Evolutionary conservation across 768 basidiomycete species (phyloP).

Genomic region (Termitomyces heimii): DNA sequence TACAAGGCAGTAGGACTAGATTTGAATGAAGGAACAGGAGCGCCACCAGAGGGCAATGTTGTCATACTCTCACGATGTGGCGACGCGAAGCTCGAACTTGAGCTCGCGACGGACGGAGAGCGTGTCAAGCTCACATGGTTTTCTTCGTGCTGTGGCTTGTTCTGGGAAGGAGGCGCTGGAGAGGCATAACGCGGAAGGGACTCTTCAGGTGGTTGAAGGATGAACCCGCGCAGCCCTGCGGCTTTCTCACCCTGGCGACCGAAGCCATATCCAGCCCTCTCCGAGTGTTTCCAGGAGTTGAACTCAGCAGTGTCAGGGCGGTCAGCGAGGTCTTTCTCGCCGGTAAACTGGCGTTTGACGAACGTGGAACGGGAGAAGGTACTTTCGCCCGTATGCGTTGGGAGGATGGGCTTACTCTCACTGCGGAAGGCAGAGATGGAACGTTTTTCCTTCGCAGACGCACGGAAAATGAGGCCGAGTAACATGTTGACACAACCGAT

Average conservation of each 20-base stretch:
- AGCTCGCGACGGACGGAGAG: slow-evolving; percentile 21
- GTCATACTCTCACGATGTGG: slow-evolving; percentile 22
- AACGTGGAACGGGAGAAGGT: slow-evolving; percentile 28
- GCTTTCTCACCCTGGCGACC: slow-evolving; percentile 78
- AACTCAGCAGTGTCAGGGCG: slow-evolving; percentile 21
- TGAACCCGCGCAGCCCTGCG: slow-evolving; percentile 62
- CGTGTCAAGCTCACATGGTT: slow-evolving; percentile 18
- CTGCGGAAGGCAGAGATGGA: slow-evolving; percentile 65
- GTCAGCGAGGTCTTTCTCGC: slow-evolving; percentile 9
- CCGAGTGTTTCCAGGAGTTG: slow-evolving; percentile 25
- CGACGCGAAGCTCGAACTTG: slow-evolving; percentile 32
- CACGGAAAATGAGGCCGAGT: slow-evolving; percentile 75
- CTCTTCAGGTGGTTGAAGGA: slow-evolving; percentile 54
- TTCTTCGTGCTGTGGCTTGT: not conserved
- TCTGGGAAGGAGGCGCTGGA: slow-evolving; percentile 18
- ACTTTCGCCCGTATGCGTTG: slow-evolving; percentile 33
- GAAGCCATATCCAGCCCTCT: slow-evolving; percentile 61
- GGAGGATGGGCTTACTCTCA: slow-evolving; percentile 50
- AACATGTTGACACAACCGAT: slow-evolving; percentile 80
- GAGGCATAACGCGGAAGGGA: slow-evolving; percentile 48
- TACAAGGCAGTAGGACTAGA: slow-evolving; percentile 26
- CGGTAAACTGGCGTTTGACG: slow-evolving; percentile 25
- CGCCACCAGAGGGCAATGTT: not conserved
- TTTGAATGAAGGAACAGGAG: slow-evolving; percentile 21
- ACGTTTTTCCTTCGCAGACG: slow-evolving; percentile 56